These are phyloP conservation scores for Colletotrichum orbiculare DNA, from an alignment of 2,329 filamentous ascomycete species.

Conservation along the genomic window DNA sequence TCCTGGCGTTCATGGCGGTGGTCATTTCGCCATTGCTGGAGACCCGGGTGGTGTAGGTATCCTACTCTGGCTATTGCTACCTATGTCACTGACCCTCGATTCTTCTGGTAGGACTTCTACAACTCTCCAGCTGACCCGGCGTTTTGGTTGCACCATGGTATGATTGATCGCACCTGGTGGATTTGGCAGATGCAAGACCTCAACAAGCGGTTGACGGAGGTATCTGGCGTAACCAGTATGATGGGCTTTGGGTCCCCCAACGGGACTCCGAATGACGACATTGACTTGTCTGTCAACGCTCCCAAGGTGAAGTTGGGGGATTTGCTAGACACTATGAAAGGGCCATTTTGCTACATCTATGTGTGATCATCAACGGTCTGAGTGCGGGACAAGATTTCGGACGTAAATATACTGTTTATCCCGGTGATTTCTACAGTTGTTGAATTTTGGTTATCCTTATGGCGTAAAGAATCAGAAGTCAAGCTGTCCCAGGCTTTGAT, in stretches of 20 bases:
- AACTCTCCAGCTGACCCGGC: conserved; percentile 44
- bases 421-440: too few relatives aligned
- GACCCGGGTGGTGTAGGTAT: conserved; percentile 43
- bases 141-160: conserved; percentile 42
- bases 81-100: too few relatives aligned
- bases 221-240: conserved; percentile 33
- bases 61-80: too few relatives aligned
- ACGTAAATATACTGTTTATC: too few relatives aligned
- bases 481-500: too few relatives aligned
- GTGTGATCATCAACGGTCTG: neutral
- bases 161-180: conserved; percentile 43
- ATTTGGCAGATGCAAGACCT: conserved; percentile 42
- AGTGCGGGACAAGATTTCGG: too few relatives aligned
- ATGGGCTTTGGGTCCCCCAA: conserved; percentile 32
- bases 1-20: conserved; percentile 49
- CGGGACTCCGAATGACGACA: conserved; percentile 38
- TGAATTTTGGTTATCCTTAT: too few relatives aligned
- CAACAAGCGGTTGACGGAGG: conserved; percentile 18
- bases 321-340: conserved; percentile 44
- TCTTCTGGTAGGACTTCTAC: conserved; percentile 40
- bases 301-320: conserved; percentile 43
- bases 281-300: conserved; percentile 42
- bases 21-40: conserved; percentile 52
- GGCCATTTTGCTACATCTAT: conserved; percentile 47
- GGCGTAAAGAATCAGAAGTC: too few relatives aligned